Conservation (phyloP, 2,329 filamentous ascomycete genomes). For the Dactylellina parvicollis region DNA sequence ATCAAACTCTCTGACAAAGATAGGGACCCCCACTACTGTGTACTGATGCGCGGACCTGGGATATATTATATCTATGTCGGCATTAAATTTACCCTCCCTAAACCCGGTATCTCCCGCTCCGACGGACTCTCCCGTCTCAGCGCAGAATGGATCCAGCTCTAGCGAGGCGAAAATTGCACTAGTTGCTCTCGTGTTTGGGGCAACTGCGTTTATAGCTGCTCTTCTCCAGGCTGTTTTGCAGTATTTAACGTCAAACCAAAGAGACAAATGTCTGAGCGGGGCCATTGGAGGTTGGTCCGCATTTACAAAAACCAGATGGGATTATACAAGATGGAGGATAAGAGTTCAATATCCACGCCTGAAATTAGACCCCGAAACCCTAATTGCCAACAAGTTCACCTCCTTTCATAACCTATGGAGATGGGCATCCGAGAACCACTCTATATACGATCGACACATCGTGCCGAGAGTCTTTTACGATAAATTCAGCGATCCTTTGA, state of each 20-base stretch:
- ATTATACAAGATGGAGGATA: slow-evolving; percentile 21
- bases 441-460: background rate
- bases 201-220: slow-evolving; percentile 19
- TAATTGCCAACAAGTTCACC: background rate
- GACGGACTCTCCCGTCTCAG: background rate
- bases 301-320: slow-evolving; percentile 29
- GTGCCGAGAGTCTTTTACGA: background rate
- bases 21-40: too few species aligned
- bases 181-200: slow-evolving; percentile 29
- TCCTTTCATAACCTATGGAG: background rate
- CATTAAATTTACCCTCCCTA: too few species aligned
- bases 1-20: too few species aligned
- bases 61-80: too few species aligned
- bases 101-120: background rate
- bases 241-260: slow-evolving; percentile 32
- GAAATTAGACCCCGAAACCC: background rate
- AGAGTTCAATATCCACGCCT: slow-evolving; percentile 15
- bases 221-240: slow-evolving; percentile 31
- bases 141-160: background rate
- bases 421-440: background rate
- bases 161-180: slow-evolving; percentile 8
- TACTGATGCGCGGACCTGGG: too few species aligned
- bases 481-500: background rate
- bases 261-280: slow-evolving; percentile 35
- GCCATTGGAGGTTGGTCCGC: slow-evolving; percentile 20